A percentile compares a stretch with the other conserved stretches of the same genome.
phyloP scores from a whole-genome alignment of 2,329 filamentous ascomycete species.

The Penicillium sp. region DNA sequence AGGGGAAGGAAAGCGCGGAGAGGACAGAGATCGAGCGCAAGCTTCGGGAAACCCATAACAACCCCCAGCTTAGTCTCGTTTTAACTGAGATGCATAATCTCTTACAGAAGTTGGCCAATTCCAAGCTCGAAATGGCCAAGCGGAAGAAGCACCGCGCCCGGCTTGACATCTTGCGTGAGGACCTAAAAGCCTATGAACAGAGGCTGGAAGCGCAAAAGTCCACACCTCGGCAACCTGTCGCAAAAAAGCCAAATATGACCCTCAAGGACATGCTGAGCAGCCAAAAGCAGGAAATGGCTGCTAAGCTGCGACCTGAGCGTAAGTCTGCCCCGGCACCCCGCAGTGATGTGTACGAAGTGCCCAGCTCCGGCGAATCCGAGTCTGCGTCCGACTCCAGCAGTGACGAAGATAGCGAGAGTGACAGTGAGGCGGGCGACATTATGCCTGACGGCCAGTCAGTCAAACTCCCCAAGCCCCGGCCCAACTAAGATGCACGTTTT shows the following conservation, averaged over 20 bases:
- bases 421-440: constrained; percentile 4
- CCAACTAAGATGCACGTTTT: not conserved
- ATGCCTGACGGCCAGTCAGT: not conserved
- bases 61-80: not conserved
- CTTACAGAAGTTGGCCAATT: not conserved
- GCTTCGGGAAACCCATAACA: not conserved
- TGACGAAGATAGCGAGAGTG: not conserved
- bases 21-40: not conserved
- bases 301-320: not conserved
- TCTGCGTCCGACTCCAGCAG: not conserved
- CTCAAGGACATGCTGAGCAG: not conserved
- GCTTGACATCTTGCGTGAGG: not conserved
- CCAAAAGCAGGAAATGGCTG: not conserved
- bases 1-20: not conserved
- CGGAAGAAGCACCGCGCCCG: not conserved
- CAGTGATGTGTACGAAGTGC: constrained; percentile 1
- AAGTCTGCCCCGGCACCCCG: not conserved
- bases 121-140: not conserved
- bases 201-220: not conserved
- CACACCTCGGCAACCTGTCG: not conserved
- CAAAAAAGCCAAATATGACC: not conserved
- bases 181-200: constrained; percentile 1
- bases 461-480: not conserved
- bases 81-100: not conserved
- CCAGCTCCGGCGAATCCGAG: constrained; percentile 1